Percentiles rank a stretch among this genome's conserved stretches.
Evolutionary conservation across 768 basidiomycete genomes (phyloP).

Genomic region (Psilocybe tampanensis): DNA sequence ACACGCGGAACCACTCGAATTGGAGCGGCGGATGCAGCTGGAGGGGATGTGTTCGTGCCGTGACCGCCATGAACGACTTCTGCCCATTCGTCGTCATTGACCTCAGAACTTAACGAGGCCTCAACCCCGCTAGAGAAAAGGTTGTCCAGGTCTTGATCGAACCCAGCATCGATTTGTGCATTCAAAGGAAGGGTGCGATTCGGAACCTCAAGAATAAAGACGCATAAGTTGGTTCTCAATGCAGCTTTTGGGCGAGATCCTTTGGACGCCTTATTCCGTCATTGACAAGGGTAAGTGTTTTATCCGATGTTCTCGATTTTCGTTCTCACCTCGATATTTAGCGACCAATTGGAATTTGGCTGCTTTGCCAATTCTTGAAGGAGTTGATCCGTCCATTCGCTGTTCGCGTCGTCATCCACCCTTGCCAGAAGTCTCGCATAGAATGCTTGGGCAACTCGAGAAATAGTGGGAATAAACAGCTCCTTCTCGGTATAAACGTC

Average conservation of each 20-base stretch:
- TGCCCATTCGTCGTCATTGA: constrained; percentile 35
- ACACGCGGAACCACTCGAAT: constrained; percentile 5
- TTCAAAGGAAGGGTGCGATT: constrained; percentile 28
- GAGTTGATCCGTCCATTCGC: constrained; percentile 38
- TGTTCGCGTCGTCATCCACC: constrained; percentile 33
- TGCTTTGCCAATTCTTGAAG: constrained; percentile 25
- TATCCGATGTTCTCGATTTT: not conserved
- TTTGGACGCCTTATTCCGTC: constrained; percentile 19
- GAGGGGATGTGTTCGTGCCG: not conserved
- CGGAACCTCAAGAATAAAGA: constrained; percentile 36
- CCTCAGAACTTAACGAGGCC: not conserved
- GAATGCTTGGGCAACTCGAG: constrained; percentile 32
- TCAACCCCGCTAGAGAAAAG: constrained; percentile 20
- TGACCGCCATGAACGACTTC: constrained; percentile 24
- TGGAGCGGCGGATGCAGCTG: not conserved
- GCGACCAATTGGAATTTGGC: constrained; percentile 16
- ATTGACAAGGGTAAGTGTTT: not conserved
- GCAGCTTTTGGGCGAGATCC: constrained; percentile 25
- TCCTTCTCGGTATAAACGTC: constrained; percentile 33
- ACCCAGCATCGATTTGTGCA: constrained; percentile 28
- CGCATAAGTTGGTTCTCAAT: constrained; percentile 28
- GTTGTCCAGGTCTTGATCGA: constrained; percentile 37
- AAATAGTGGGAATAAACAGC: constrained; percentile 35
- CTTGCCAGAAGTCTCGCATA: constrained; percentile 36
- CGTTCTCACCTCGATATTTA: constrained; percentile 31